Conservation (phyloP, 75 land plant genomes). For the Pinus taeda region DNA sequence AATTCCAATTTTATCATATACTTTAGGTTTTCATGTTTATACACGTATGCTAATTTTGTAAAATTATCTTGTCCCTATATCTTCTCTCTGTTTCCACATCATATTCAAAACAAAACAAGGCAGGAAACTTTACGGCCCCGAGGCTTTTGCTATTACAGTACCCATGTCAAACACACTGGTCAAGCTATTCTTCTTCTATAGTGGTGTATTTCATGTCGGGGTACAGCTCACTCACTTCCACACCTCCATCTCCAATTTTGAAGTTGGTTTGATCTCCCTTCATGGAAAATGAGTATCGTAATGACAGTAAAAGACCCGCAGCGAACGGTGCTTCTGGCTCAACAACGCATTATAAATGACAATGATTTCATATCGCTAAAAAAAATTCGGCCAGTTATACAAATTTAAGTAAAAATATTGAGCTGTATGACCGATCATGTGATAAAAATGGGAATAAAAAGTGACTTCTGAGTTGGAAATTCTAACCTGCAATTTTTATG, state of each 20-base stretch:
- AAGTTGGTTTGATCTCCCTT: constrained; percentile 44
- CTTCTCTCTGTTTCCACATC: not conserved
- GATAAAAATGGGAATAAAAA: not conserved
- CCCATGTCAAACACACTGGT: constrained; percentile 16
- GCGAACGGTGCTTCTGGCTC: constrained; percentile 18
- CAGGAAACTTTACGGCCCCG: too few relatives aligned
- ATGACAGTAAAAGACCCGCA: constrained; percentile 34
- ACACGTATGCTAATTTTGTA: too few relatives aligned
- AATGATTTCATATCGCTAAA: too few relatives aligned
- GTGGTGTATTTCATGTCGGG: constrained; percentile 38
- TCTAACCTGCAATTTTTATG: constrained; percentile 27
- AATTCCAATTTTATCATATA: too few relatives aligned
- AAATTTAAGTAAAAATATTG: not conserved
- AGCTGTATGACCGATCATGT: not conserved
- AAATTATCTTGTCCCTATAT: too few relatives aligned
- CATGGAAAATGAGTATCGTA: constrained; percentile 35
- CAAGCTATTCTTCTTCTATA: constrained; percentile 44
- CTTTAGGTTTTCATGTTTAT: too few relatives aligned
- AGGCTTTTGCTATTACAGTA: too few relatives aligned
- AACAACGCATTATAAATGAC: too few relatives aligned
- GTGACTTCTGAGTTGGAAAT: not conserved
- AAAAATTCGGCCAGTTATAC: not conserved
- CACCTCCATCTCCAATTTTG: constrained; percentile 22
- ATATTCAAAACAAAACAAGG: too few relatives aligned
- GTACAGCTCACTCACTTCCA: constrained; percentile 42